Conservation (phyloP, 139 green algal genomes). For the Chlamydomonas schloesseri region DNA sequence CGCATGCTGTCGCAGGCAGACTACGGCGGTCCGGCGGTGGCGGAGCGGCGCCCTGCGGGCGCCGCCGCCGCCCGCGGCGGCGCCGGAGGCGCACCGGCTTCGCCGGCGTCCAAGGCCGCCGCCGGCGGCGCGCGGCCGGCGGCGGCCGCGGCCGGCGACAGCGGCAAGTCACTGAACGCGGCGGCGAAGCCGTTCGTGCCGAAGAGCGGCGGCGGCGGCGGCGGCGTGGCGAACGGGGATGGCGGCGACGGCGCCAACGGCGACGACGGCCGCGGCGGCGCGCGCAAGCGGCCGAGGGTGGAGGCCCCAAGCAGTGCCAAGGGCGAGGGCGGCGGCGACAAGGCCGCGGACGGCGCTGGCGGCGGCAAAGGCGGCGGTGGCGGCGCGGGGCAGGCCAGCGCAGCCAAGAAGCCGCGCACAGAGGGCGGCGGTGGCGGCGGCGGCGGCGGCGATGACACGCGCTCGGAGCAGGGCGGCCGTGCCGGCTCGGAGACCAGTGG, state of each 20-base stretch:
- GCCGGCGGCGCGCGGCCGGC: background rate
- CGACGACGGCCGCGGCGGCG: background rate
- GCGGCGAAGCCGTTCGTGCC: slow-evolving; percentile 38
- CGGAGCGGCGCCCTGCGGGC: background rate
- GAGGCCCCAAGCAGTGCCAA: background rate
- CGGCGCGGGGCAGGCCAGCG: too few species aligned
- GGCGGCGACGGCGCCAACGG: background rate
- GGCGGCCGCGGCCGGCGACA: background rate
- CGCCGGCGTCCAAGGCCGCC: background rate
- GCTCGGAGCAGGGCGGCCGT: background rate
- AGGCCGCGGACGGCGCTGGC: background rate
- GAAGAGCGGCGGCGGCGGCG: background rate
- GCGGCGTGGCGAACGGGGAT: background rate
- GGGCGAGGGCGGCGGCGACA: slow-evolving; percentile 7
- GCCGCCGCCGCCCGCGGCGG: background rate
- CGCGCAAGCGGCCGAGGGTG: slow-evolving; percentile 4
- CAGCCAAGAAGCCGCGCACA: background rate
- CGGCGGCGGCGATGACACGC: background rate
- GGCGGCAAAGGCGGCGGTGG: background rate
- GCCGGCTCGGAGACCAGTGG: background rate
- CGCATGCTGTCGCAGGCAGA: slow-evolving; percentile 32
- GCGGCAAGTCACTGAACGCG: slow-evolving; percentile 15
- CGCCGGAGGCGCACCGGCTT: background rate
- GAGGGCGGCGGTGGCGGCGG: background rate
- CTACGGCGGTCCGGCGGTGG: slow-evolving; percentile 6